Evolutionary conservation across 352 stramenopile species (phyloP).

Genomic region (Phytopythium mirpurense): DNA sequence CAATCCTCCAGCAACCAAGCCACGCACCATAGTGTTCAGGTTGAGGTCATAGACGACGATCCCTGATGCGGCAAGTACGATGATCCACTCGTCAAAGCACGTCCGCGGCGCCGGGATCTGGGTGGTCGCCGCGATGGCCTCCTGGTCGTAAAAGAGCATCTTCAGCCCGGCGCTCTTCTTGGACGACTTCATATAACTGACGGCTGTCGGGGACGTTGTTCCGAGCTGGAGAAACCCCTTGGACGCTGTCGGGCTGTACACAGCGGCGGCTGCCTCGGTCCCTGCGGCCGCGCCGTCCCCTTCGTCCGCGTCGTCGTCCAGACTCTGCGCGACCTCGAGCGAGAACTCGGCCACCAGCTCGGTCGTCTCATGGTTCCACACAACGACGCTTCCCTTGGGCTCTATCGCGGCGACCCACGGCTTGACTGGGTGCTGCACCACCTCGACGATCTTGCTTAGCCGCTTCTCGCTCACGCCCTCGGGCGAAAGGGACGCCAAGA

Average conservation of each 20-base stretch:
- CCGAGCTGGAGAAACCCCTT: constrained; percentile 37
- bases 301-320: constrained; percentile 21
- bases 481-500: constrained; percentile 39
- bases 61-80: constrained; percentile 51
- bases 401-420: constrained; percentile 70
- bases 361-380: constrained; percentile 72
- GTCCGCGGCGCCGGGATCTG: constrained; percentile 29
- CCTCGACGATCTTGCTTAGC: constrained; percentile 55
- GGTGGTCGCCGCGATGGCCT: constrained; percentile 45
- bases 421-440: constrained; percentile 53
- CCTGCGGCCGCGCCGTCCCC: constrained; percentile 1
- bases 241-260: constrained; percentile 13
- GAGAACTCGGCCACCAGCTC: constrained; percentile 65
- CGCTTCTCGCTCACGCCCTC: constrained; percentile 71
- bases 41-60: constrained; percentile 73
- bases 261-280: constrained; percentile 1
- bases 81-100: constrained; percentile 71
- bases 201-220: constrained; percentile 30
- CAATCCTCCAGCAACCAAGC: not conserved
- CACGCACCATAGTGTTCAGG: constrained; percentile 27
- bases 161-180: constrained; percentile 34
- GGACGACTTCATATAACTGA: constrained; percentile 46
- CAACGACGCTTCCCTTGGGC: constrained; percentile 43
- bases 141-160: constrained; percentile 77
- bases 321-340: constrained; percentile 42